These are phyloP conservation scores for Cucumis hystrix DNA, from an alignment of 306 rosid genomes.

Conservation along the genomic window DNA sequence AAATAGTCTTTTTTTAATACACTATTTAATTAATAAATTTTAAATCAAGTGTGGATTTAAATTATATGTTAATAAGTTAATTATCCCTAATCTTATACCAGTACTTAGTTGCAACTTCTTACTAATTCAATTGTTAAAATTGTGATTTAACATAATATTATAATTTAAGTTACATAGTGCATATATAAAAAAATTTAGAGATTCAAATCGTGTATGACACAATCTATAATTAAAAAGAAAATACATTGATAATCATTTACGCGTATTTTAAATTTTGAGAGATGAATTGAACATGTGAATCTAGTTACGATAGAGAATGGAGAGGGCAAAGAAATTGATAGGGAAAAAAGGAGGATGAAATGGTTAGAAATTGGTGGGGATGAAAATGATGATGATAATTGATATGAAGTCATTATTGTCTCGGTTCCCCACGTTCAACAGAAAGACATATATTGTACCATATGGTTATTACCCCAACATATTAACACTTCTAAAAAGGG, in stretches of 20 bases:
- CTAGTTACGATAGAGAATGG: background rate
- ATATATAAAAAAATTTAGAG: too few species aligned
- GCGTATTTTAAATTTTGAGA: background rate
- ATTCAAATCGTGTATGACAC: background rate
- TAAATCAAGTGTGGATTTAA: too few species aligned
- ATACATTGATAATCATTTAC: background rate
- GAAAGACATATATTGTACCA: background rate
- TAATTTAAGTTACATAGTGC: too few species aligned
- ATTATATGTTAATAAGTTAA: too few species aligned
- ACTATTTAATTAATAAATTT: background rate
- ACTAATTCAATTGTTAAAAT: too few species aligned
- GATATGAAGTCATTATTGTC: conserved; percentile 48
- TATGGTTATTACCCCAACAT: conserved; percentile 17
- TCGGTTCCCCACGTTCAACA: conserved; percentile 61
- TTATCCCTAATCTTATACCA: too few species aligned
- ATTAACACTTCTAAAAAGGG: background rate
- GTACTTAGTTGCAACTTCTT: too few species aligned
- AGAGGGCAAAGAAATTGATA: background rate
- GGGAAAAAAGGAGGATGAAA: background rate
- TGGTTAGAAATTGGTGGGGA: conserved; percentile 16
- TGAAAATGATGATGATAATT: conserved; percentile 23
- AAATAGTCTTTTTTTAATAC: background rate
- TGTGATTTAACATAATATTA: too few species aligned
- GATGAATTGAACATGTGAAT: background rate
- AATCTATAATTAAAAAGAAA: too few species aligned